A percentile compares a stretch with the other conserved stretches of the same genome.
phyloP scores from a whole-genome alignment of 495 filamentous ascomycete species.

The Lineolata rhizophorae region DNA sequence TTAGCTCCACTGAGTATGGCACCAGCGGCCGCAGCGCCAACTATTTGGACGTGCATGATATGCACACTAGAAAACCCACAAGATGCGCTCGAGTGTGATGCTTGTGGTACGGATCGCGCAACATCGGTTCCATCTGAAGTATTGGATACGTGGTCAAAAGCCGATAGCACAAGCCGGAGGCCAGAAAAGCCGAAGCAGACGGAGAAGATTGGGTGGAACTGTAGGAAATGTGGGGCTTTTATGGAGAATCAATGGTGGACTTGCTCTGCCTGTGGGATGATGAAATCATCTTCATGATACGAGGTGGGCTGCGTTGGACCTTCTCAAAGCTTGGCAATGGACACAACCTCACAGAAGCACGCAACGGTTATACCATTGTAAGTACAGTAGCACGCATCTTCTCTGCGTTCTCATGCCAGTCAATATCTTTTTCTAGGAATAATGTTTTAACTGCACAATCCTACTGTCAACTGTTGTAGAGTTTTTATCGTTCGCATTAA shows the following conservation, averaged over 20 bases:
- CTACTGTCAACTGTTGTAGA: too few relatives aligned
- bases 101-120: constrained; percentile 45
- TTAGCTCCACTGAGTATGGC: background rate
- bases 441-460: too few relatives aligned
- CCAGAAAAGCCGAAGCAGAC: constrained; percentile 8
- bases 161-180: constrained; percentile 5
- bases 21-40: constrained; percentile 6
- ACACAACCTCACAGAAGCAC: too few relatives aligned
- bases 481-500: too few relatives aligned
- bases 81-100: constrained; percentile 52
- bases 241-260: constrained; percentile 24
- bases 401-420: too few relatives aligned
- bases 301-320: background rate
- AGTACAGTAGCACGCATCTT: too few relatives aligned
- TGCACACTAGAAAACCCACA: constrained; percentile 72
- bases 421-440: too few relatives aligned
- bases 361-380: too few relatives aligned
- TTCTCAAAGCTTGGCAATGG: too few relatives aligned
- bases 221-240: constrained; percentile 17
- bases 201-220: constrained; percentile 19
- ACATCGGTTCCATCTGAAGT: constrained; percentile 16
- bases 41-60: constrained; percentile 49
- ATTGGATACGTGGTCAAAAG: background rate
- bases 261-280: constrained; percentile 17
- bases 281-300: constrained; percentile 12